Evolutionary conservation across 2,329 filamentous ascomycete genomes (phyloP), one percentile per base, ranked within the genome.

Genomic region (Penicillium oxalicum): DNA sequence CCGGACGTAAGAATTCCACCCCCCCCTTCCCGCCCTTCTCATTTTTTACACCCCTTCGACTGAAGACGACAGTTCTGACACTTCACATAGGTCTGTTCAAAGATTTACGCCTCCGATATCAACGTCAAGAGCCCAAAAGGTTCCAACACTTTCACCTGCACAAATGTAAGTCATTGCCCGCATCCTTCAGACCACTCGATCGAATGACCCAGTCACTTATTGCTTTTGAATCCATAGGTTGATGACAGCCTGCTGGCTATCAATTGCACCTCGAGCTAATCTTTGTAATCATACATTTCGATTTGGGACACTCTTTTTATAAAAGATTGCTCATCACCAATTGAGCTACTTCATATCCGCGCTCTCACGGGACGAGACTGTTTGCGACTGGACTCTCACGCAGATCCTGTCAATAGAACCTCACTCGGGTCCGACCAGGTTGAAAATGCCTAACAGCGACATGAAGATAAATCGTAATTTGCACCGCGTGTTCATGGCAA

Each of bases 21-120:
- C 26, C 40, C 7, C 5, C 13, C 29, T 5, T 7, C 2, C 2
- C 11, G 29, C 29, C 11, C 7, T 32, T 32, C 29, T 7, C 8
- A 7, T 8, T 1, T 32, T 5, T 32, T 8, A 4, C 29, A 5
- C 29, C 8, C 7, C 29, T 7, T 32, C 1, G 12, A 26, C 9
- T 2, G 5, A 32, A 27, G 24, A 26, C 11, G 26, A 26, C 2
- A 25, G 18, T 12, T 32, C 35, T 45, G 13, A 45, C 45, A 18
- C 32, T 8, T 12, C 8, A 8, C 29, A 9, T 46, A 67, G 65
- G 63, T 65, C 6, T 68, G 65, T 54, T 66, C 62, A 5, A 71
- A 80, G 50, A 83, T 83, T 54, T 68, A 69, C 9, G 69, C 70
- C 0, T 62, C 63, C 26, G 66, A 72, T 42, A 75, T 80, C 33